Percentiles rank a stretch among this genome's conserved stretches.
phyloP scores from a whole-genome alignment of 345 rosid species.

The Eucalyptus tenuipes region DNA sequence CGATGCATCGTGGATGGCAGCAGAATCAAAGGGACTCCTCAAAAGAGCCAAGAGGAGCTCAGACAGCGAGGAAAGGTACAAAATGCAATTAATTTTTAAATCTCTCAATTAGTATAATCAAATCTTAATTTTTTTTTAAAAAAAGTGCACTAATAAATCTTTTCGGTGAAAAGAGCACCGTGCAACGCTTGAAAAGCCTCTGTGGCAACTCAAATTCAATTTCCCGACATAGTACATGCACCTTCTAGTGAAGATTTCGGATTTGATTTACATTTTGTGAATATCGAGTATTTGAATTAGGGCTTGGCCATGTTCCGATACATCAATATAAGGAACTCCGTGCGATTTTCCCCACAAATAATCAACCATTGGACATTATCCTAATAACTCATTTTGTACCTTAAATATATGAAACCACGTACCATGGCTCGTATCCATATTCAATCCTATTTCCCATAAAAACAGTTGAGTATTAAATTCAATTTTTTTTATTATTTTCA shows the following conservation, averaged over 20 bases:
- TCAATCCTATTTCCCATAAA: too few relatives aligned
- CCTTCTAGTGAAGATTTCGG: not conserved
- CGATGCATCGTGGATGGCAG: not conserved
- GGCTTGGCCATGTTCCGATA: rapidly evolving
- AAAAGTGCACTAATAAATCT: not conserved
- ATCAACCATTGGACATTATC: not conserved
- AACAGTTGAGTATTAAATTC: too few relatives aligned
- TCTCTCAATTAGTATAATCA: not conserved
- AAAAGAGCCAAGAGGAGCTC: not conserved
- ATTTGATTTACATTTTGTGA: not conserved
- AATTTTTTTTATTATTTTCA: too few relatives aligned
- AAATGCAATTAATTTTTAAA: not conserved
- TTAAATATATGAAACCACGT: too few relatives aligned
- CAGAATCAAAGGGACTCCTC: not conserved
- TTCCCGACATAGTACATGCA: not conserved
- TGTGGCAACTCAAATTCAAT: not conserved
- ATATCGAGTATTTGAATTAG: not conserved
- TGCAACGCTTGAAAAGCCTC: not conserved
- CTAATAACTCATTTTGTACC: too few relatives aligned
- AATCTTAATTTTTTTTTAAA: rapidly evolving
- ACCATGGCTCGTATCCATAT: too few relatives aligned
- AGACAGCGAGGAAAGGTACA: not conserved
- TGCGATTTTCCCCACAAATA: not conserved
- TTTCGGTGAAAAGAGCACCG: not conserved
- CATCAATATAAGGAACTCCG: not conserved